Percentiles rank a stretch among this genome's conserved stretches.
phyloP scores from a whole-genome alignment of 1,284 basidiomycete species.

The Malassezia nana region DNA sequence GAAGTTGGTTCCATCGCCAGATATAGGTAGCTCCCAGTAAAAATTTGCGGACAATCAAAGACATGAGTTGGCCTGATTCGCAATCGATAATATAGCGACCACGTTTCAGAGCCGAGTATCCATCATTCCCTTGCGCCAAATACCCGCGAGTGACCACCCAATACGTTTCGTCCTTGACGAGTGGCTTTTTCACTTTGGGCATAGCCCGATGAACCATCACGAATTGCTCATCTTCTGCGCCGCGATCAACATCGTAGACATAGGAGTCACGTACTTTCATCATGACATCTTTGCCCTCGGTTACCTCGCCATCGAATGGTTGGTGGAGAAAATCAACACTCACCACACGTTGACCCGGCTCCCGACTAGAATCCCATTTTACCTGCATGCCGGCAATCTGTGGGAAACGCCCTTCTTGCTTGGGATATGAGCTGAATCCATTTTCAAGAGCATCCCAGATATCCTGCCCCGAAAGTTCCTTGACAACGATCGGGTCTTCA shows the following conservation, averaged over 20 bases:
- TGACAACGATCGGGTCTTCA: conserved; percentile 67
- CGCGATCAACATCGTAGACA: conserved; percentile 7
- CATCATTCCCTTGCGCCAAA: conserved; percentile 62
- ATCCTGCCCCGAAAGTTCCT: conserved; percentile 68
- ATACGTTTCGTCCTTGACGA: conserved; percentile 51
- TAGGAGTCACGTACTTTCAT: conserved; percentile 8
- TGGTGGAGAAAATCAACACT: conserved; percentile 29
- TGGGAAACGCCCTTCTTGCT: conserved; percentile 86
- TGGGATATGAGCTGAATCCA: conserved; percentile 68
- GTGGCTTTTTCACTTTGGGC: conserved; percentile 19
- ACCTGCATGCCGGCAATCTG: conserved; percentile 75
- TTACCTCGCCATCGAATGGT: conserved; percentile 19
- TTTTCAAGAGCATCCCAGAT: conserved; percentile 74
- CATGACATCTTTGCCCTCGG: not conserved
- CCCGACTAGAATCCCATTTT: conserved; percentile 68
- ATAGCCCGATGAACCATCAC: conserved; percentile 23
- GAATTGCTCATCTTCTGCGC: conserved; percentile 49
- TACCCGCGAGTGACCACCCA: conserved; percentile 68
- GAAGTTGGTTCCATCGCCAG: conserved; percentile 33
- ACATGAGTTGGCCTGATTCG: conserved; percentile 72
- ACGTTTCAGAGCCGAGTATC: conserved; percentile 63
- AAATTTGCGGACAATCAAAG: conserved; percentile 70
- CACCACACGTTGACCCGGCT: conserved; percentile 27
- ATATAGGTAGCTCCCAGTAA: conserved; percentile 56
- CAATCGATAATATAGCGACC: conserved; percentile 68